phyloP scores from a whole-genome alignment of 2,329 filamentous ascomycete genomes.

The Aspergillus novofumigatus region DNA sequence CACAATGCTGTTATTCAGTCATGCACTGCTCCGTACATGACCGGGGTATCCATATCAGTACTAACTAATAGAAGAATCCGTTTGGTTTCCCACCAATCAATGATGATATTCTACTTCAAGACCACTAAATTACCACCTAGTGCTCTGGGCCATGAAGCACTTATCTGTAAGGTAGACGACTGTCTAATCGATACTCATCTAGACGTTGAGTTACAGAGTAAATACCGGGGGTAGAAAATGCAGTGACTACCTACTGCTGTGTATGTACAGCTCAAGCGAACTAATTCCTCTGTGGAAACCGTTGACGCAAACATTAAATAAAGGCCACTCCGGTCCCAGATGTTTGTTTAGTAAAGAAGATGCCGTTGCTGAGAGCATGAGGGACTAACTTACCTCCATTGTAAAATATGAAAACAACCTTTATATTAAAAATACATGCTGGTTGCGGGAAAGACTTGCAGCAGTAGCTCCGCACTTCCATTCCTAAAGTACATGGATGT shows the following conservation, averaged over 20 bases:
- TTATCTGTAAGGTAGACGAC: background rate
- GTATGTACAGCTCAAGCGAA: too few species aligned
- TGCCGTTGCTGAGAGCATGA: background rate
- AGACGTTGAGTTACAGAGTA: too few species aligned
- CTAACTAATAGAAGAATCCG: background rate
- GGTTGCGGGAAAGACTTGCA: background rate
- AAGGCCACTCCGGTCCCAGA: background rate
- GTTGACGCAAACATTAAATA: background rate
- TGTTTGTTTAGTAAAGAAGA: background rate
- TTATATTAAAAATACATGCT: background rate
- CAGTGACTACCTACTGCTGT: too few species aligned
- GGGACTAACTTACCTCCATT: background rate
- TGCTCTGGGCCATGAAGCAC: background rate
- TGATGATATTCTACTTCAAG: background rate
- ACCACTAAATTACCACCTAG: too few species aligned
- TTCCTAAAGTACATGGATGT: background rate
- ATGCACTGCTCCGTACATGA: too few species aligned
- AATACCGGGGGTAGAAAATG: too few species aligned
- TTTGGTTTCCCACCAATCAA: background rate
- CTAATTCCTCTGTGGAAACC: too few species aligned
- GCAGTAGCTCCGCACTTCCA: background rate
- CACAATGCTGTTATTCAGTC: too few species aligned
- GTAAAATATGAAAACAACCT: background rate
- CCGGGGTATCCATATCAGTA: too few species aligned
- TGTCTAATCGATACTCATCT: too few species aligned